Percentiles rank a stretch among this genome's conserved stretches.
Evolutionary conservation across 192 early-diverging fungal genomes (phyloP).

Genomic region (Piromyces finnis): DNA sequence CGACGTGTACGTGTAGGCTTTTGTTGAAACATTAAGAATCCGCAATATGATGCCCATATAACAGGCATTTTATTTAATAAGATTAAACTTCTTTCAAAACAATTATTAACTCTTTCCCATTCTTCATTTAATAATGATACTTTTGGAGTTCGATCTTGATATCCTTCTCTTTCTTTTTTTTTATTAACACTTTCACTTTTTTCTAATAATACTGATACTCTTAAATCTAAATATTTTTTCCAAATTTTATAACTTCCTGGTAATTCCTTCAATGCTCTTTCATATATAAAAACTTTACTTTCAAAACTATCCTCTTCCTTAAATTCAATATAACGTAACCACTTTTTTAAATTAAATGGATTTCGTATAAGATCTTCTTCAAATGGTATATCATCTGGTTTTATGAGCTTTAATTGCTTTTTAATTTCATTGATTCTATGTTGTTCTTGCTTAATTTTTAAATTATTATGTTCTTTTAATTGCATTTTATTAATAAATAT

Average conservation of each 20-base stretch:
- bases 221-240: conserved; percentile 66
- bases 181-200: conserved; percentile 10
- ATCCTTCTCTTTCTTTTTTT: conserved; percentile 14
- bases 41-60: conserved; percentile 70
- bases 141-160: conserved; percentile 25
- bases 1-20: conserved; percentile 41
- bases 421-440: neutral
- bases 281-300: conserved; percentile 44
- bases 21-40: conserved; percentile 43
- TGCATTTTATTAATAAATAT: neutral
- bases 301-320: conserved; percentile 33
- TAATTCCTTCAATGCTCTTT: conserved; percentile 68
- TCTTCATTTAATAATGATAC: conserved; percentile 18
- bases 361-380: conserved; percentile 1
- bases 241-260: conserved; percentile 71
- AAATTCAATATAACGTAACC: conserved; percentile 83
- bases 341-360: conserved; percentile 39
- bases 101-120: conserved; percentile 45
- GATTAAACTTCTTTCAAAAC: conserved; percentile 77
- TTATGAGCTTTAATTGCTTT: neutral
- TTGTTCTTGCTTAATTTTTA: neutral
- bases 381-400: neutral
- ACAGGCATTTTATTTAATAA: conserved; percentile 89
- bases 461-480: neutral
- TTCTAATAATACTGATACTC: conserved; percentile 13